These are phyloP conservation scores for Podospora pseudopauciseta DNA, from an alignment of 495 filamentous ascomycete species.

Conservation along the genomic window DNA sequence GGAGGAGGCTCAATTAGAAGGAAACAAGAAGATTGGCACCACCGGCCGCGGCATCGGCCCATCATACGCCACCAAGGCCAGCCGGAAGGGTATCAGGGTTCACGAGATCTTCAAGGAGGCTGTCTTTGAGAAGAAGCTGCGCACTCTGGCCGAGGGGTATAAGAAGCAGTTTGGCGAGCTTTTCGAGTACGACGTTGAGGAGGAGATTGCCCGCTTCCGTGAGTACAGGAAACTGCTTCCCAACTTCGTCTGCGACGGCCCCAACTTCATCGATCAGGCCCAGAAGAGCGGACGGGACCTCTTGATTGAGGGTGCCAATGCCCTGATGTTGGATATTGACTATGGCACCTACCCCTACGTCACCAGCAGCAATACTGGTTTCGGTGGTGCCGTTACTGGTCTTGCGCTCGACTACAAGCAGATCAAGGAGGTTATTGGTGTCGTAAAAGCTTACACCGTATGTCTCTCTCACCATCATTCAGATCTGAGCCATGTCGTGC, in stretches of 20 bases:
- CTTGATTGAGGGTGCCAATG: conserved; percentile 85
- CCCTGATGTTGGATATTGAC: conserved; percentile 55
- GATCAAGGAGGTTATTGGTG: conserved; percentile 55
- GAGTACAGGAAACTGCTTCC: conserved; percentile 65
- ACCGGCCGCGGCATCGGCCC: conserved; percentile 70
- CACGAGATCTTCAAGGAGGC: conserved; percentile 69
- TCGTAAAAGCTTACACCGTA: conserved; percentile 69
- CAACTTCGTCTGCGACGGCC: conserved; percentile 66
- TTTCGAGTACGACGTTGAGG: conserved; percentile 71
- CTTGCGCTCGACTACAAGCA: conserved; percentile 54
- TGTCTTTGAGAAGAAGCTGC: conserved; percentile 67
- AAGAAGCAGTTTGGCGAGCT: conserved; percentile 72
- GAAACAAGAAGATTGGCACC: conserved; percentile 52
- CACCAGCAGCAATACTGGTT: conserved; percentile 70
- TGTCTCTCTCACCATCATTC: neutral
- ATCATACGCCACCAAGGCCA: conserved; percentile 77
- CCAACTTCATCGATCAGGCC: conserved; percentile 54
- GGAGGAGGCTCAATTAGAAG: conserved; percentile 70
- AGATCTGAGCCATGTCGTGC: neutral
- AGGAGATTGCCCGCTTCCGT: conserved; percentile 64
- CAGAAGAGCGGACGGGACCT: conserved; percentile 60
- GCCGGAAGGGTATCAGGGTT: conserved; percentile 68
- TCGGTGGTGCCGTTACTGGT: conserved; percentile 75
- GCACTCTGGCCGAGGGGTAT: conserved; percentile 61
- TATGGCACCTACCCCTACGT: conserved; percentile 79